A percentile compares a stretch with the other conserved stretches of the same genome.
Evolutionary conservation across 2,329 filamentous ascomycete species (phyloP).

Genomic region (Raffaelea ambrosiae): DNA sequence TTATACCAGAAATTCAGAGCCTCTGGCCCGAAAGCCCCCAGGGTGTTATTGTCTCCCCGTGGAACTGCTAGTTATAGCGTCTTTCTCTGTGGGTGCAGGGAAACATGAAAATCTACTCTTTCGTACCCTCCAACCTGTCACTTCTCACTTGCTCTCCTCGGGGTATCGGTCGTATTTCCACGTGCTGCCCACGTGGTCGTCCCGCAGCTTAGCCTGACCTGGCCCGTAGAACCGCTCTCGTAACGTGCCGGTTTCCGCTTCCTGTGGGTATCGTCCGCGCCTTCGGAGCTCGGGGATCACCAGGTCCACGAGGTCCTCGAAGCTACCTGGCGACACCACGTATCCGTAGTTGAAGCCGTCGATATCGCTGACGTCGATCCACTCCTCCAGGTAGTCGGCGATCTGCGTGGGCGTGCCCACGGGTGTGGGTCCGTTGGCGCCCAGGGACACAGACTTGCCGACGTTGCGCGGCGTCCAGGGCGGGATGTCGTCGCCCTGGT

Average conservation of each 20-base stretch:
- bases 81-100: too few species aligned
- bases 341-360: constrained; percentile 57
- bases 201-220: constrained; percentile 1
- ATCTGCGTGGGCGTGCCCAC: constrained; percentile 58
- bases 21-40: too few species aligned
- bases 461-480: constrained; percentile 9
- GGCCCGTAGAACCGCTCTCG: constrained; percentile 5
- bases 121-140: too few species aligned
- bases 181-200: constrained; percentile 6
- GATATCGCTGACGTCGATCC: constrained; percentile 60
- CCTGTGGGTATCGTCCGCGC: constrained; percentile 4
- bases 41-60: too few species aligned
- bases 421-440: constrained; percentile 18
- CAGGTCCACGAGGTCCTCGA: constrained; percentile 10
- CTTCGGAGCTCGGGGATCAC: constrained; percentile 9
- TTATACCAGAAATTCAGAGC: too few species aligned
- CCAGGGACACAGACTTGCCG: constrained; percentile 12
- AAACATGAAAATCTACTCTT: too few species aligned
- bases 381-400: constrained; percentile 57
- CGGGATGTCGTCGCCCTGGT: constrained; percentile 29
- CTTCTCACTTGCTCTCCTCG: too few species aligned
- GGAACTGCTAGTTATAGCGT: too few species aligned
- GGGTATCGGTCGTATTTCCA: constrained; percentile 7
- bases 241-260: background rate
- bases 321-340: constrained; percentile 9